Conservation (phyloP, 2,329 filamentous ascomycete species). For the Aspergillus aculeatus region DNA sequence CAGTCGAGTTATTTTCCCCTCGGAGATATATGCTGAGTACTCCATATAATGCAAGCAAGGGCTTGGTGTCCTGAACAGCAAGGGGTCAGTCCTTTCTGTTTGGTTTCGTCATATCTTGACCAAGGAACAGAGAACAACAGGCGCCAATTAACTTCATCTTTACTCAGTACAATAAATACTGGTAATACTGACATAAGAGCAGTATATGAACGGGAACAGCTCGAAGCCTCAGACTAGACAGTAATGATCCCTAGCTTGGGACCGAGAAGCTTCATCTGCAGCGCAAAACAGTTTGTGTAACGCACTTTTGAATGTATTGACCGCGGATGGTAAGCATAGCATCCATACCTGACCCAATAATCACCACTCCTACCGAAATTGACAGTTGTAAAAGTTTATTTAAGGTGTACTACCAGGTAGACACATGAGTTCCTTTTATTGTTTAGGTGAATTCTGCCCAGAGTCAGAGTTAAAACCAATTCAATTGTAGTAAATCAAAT, state of each 20-base stretch:
- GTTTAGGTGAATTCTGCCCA: no score
- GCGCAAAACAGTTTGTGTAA: neutral
- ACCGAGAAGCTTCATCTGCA: neutral
- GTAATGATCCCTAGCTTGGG: no score
- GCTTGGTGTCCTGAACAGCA: neutral
- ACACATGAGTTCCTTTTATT: no score
- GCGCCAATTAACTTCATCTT: neutral
- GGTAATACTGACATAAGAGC: no score
- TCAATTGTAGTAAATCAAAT: no score
- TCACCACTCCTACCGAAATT: neutral
- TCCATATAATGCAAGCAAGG: neutral
- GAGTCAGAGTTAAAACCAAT: no score
- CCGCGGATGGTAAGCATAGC: neutral
- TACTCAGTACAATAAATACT: neutral
- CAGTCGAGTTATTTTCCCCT: neutral
- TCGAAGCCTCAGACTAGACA: neutral
- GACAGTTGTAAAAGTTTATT: no score
- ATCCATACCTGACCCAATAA: conserved; percentile 5
- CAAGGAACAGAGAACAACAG: neutral
- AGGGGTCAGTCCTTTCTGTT: neutral
- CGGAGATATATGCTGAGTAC: neutral
- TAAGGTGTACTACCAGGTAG: no score
- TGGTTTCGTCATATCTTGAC: neutral
- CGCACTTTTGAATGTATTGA: neutral
- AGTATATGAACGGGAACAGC: neutral